A percentile compares a stretch with the other conserved stretches of the same genome.
phyloP scores from a whole-genome alignment of 345 rosid species.

The Mangifera indica region DNA sequence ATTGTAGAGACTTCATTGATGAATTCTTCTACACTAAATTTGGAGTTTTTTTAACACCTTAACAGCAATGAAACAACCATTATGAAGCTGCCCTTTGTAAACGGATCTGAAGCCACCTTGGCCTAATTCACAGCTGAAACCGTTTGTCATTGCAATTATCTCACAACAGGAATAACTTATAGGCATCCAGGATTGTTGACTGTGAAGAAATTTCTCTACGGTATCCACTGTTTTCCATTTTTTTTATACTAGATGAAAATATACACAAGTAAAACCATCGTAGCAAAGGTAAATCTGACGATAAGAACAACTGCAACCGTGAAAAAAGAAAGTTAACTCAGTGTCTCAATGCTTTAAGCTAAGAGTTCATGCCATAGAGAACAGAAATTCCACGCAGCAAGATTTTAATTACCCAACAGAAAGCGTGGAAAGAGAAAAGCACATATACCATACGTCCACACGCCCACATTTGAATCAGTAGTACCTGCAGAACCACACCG shows the following conservation, averaged over 20 bases:
- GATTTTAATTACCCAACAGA: too few relatives aligned
- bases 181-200: neutral
- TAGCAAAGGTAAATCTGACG: neutral
- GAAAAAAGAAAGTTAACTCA: neutral
- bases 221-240: neutral
- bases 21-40: conserved; percentile 17
- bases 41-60: conserved; percentile 15
- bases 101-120: conserved; percentile 10
- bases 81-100: neutral
- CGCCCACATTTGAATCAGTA: too few relatives aligned
- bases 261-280: neutral
- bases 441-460: too few relatives aligned
- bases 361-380: too few relatives aligned
- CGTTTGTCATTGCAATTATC: conserved; percentile 7
- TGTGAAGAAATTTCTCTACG: neutral
- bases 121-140: conserved; percentile 12
- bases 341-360: too few relatives aligned
- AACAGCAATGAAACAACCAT: neutral
- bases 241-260: neutral
- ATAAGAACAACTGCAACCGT: neutral
- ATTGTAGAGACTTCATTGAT: conserved; percentile 20
- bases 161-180: conserved; percentile 6
- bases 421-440: too few relatives aligned
- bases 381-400: too few relatives aligned
- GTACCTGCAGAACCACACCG: too few relatives aligned